Conservation (phyloP, 163 green algal genomes). For the Prototheca stagnorum region DNA sequence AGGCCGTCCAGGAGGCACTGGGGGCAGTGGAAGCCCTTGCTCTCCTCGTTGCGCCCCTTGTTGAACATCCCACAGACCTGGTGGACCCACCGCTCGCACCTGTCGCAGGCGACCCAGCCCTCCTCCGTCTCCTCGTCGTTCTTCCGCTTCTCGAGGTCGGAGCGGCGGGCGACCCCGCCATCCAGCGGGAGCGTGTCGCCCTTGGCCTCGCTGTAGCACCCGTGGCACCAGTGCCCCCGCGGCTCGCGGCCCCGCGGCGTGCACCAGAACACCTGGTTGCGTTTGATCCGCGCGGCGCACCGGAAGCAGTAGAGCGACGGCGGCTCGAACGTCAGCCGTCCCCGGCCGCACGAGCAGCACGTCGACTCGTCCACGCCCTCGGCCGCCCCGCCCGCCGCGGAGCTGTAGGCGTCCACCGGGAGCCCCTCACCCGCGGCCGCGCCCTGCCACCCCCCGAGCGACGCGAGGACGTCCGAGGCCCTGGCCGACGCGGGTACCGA, state of each 20-base stretch:
- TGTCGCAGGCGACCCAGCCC: constrained; percentile 91
- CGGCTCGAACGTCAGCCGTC: constrained; percentile 82
- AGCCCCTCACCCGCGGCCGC: too few relatives aligned
- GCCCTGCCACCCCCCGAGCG: too few relatives aligned
- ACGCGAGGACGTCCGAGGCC: too few relatives aligned
- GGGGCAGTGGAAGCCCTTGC: constrained; percentile 81
- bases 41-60: constrained; percentile 72
- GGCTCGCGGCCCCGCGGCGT: constrained; percentile 13
- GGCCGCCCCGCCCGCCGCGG: neutral
- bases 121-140: constrained; percentile 79
- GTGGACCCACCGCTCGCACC: constrained; percentile 86
- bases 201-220: constrained; percentile 54
- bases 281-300: constrained; percentile 82
- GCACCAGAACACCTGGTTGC: constrained; percentile 44
- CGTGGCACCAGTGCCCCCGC: constrained; percentile 61
- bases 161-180: constrained; percentile 38
- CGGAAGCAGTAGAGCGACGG: constrained; percentile 78
- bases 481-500: too few relatives aligned
- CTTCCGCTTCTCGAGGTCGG: constrained; percentile 51
- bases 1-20: constrained; percentile 71
- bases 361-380: constrained; percentile 20
- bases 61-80: constrained; percentile 95
- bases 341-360: constrained; percentile 51
- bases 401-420: too few relatives aligned
- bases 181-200: constrained; percentile 54